Evolutionary conservation across 1,139 yeast species (phyloP).

Genomic region (Yamadazyma buinensis): DNA sequence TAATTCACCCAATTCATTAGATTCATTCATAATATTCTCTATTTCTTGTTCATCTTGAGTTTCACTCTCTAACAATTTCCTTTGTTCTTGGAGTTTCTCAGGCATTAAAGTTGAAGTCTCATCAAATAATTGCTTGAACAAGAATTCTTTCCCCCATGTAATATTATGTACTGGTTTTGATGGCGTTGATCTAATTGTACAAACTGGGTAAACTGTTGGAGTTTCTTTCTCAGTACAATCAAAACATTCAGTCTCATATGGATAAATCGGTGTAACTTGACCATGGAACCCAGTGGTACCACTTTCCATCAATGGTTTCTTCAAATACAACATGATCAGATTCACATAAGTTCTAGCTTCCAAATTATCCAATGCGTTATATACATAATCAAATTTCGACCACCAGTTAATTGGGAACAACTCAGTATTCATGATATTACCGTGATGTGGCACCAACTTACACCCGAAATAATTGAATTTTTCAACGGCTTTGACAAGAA

Average conservation of each 20-base stretch:
- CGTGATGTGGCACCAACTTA: constrained; percentile 77
- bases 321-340: constrained; percentile 68
- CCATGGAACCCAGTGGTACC: constrained; percentile 97
- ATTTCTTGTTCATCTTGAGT: constrained; percentile 66
- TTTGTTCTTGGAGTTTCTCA: constrained; percentile 25
- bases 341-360: constrained; percentile 93
- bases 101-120: constrained; percentile 33
- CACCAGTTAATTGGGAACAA: constrained; percentile 81
- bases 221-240: constrained; percentile 86
- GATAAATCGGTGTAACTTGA: constrained; percentile 87
- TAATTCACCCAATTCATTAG: constrained; percentile 70
- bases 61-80: constrained; percentile 39
- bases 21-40: constrained; percentile 64
- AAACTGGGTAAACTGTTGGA: constrained; percentile 90
- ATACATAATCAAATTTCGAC: constrained; percentile 68
- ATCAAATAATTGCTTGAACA: constrained; percentile 79
- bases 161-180: constrained; percentile 95
- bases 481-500: constrained; percentile 79
- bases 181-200: constrained; percentile 96
- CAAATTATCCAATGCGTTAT: constrained; percentile 89
- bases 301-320: constrained; percentile 80
- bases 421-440: constrained; percentile 77
- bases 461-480: constrained; percentile 66
- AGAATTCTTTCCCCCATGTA: constrained; percentile 94
- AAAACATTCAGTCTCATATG: constrained; percentile 84